Percentiles rank a stretch among this genome's conserved stretches.
phyloP scores from a whole-genome alignment of 1,139 yeast genomes.

The Protomyces macrosporus region DNA sequence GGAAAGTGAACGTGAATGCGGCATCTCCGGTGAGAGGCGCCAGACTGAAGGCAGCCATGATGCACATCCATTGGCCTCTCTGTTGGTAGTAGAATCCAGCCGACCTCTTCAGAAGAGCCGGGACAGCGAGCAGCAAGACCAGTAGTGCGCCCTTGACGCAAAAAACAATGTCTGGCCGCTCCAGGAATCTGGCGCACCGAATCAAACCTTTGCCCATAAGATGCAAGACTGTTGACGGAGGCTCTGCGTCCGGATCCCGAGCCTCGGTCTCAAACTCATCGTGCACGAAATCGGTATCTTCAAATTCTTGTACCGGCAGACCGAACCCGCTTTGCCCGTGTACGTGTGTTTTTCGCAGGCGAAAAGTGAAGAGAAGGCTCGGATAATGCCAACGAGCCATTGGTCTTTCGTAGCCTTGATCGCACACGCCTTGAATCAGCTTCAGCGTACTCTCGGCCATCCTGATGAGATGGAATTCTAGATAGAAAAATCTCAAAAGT shows the following conservation, averaged over 20 bases:
- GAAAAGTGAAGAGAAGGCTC: background rate
- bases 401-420: constrained; percentile 10
- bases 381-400: constrained; percentile 13
- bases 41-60: constrained; percentile 38
- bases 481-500: constrained; percentile 11
- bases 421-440: constrained; percentile 20
- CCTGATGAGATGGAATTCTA: constrained; percentile 23
- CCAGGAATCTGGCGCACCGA: constrained; percentile 27
- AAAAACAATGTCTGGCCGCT: constrained; percentile 33
- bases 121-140: constrained; percentile 34
- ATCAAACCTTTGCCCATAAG: constrained; percentile 34
- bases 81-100: constrained; percentile 36
- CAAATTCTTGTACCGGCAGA: constrained; percentile 5
- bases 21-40: constrained; percentile 40
- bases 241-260: constrained; percentile 31
- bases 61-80: constrained; percentile 39
- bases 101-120: constrained; percentile 36
- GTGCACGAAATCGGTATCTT: background rate
- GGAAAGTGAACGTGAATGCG: constrained; percentile 35
- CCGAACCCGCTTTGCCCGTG: background rate
- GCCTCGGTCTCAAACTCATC: constrained; percentile 35
- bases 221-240: constrained; percentile 38
- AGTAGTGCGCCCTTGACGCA: constrained; percentile 36
- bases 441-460: constrained; percentile 21
- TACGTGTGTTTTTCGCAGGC: background rate